Conservation (phyloP, 768 basidiomycete genomes). For the Hericium coralloides region DNA sequence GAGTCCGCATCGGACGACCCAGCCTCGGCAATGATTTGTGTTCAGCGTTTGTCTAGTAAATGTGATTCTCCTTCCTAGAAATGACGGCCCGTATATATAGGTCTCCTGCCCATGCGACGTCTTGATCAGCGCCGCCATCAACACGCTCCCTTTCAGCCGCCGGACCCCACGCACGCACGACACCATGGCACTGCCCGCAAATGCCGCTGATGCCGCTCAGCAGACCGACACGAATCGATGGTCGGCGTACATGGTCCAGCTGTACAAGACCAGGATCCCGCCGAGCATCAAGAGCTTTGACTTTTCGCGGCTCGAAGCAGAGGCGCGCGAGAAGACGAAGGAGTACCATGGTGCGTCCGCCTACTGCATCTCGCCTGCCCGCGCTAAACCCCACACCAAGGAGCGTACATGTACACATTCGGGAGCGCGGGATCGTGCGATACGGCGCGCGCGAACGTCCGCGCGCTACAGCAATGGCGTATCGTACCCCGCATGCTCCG, state of each 20-base stretch:
- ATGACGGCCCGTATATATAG: too few relatives aligned
- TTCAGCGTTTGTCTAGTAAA: too few relatives aligned
- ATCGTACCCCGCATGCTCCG: constrained; percentile 80
- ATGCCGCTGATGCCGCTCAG: too few relatives aligned
- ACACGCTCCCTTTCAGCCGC: too few relatives aligned
- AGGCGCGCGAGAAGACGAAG: constrained; percentile 54
- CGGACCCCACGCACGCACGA: too few relatives aligned
- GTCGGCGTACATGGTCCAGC: background rate
- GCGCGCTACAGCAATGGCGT: constrained; percentile 54
- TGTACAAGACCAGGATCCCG: background rate
- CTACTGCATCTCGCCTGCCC: constrained; percentile 70
- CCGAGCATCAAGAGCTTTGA: constrained; percentile 44
- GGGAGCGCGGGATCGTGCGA: constrained; percentile 67
- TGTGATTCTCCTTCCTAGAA: too few relatives aligned
- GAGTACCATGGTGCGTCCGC: constrained; percentile 39
- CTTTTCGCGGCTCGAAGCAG: constrained; percentile 53
- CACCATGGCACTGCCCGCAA: too few relatives aligned
- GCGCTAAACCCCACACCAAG: too few relatives aligned
- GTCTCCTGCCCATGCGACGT: too few relatives aligned
- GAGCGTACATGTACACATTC: constrained; percentile 67
- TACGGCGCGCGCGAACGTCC: constrained; percentile 60
- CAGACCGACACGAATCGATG: background rate
- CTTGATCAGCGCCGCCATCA: too few relatives aligned
- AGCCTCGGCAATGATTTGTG: too few relatives aligned
- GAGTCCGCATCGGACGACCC: too few relatives aligned